Base-by-base conservation (phyloP, 2,329 filamentous ascomycete species). In the Escovopsis weberi region DNA sequence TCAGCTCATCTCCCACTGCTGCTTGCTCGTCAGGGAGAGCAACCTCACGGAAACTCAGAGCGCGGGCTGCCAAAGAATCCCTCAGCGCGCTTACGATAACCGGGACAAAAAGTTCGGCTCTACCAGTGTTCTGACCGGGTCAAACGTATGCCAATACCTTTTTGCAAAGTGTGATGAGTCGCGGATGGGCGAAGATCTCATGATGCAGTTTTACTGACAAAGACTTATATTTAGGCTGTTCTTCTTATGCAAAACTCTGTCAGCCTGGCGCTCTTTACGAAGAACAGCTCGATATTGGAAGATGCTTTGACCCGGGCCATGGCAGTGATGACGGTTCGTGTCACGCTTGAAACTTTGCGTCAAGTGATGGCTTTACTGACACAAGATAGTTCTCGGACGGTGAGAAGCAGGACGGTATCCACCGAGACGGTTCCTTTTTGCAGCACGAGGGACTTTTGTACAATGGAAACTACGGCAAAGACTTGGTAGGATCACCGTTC, bases 391-490 rank as follows among this genome's bases (percentile, higher is more conserved):
- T 48, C 37, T 28, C 43, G 4, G 50, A 53, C 33, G 23, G 12
- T 12, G 32, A 47, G 6, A 42, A 36, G 19, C 38, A 43, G 30
- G 51, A 53, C 33, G 51, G 51, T 3, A 53, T 52, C n/a, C 51
- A 53, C 12, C 45, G 49, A 4, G 51, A 53, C 23, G 51, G 51
- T 26, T 46, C 50, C 9, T 53, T 53, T 28, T 43, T 53, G 2
- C 51, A 53, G 38, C 51, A 53, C 11, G n/a, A 43, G 3, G 51
- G 51, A 12, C 40, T 53, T 19, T 30, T 53, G 28, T 53, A 53
- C 38, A 53, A 52, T 33, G 51, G 51, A 26, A 53, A 53, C 41
- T 53, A 53, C 28, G 51, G 50, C 12, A 53, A 53, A 32, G 51
- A 53, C 30, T 34, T 51, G 42, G 50, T 53, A 35, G 12, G 44